These are phyloP conservation scores for Pleurotus pulmonarius DNA, from an alignment of 768 basidiomycete genomes.

Conservation along the genomic window DNA sequence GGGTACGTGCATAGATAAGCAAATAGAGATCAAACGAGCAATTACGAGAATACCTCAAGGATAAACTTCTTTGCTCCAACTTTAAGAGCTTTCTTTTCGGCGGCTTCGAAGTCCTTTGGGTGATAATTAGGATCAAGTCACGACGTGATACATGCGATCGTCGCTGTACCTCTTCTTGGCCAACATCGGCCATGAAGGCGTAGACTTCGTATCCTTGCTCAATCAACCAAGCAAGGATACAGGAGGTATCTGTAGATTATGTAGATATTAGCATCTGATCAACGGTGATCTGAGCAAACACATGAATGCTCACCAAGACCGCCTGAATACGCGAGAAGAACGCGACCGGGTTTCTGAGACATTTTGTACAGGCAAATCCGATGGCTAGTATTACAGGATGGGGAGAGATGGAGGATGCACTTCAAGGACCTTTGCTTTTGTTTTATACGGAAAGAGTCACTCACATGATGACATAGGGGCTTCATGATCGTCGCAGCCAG, in stretches of 20 bases:
- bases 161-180: slow-evolving; percentile 73
- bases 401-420: not conserved
- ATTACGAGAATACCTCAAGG: slow-evolving; percentile 55
- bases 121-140: slow-evolving; percentile 7
- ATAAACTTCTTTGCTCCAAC: slow-evolving; percentile 98
- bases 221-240: slow-evolving; percentile 98
- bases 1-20: not conserved
- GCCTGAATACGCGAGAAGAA: slow-evolving; percentile 96
- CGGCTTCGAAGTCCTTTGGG: slow-evolving; percentile 86
- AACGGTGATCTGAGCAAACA: slow-evolving; percentile 10
- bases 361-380: slow-evolving; percentile 22
- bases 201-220: slow-evolving; percentile 97
- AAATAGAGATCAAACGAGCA: not conserved
- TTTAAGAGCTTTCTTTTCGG: slow-evolving; percentile 80
- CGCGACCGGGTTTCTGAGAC: slow-evolving; percentile 68
- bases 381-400: too few relatives aligned
- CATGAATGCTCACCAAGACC: slow-evolving; percentile 71
- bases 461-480: not conserved
- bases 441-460: not conserved
- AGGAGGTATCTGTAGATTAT: slow-evolving; percentile 78
- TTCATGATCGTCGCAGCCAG: not conserved
- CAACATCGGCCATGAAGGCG: slow-evolving; percentile 96
- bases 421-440: not conserved
- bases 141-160: not conserved
- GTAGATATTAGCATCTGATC: slow-evolving; percentile 11